These are phyloP conservation scores for Conoideocrella luteorostrata DNA, from an alignment of 2,329 filamentous ascomycete species.

Conservation along the genomic window DNA sequence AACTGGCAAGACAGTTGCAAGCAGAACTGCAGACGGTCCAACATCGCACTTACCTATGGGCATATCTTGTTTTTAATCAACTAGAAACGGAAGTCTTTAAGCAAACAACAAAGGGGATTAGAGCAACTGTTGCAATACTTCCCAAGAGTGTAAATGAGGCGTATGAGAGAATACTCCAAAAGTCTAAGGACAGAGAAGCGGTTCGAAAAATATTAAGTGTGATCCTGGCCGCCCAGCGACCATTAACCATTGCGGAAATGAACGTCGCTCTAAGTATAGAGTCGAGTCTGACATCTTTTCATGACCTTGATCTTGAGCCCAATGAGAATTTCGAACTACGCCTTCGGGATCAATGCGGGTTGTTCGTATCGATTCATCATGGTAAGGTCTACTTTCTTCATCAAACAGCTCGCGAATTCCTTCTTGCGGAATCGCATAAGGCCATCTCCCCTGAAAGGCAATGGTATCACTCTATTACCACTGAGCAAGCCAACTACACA, in stretches of 20 bases:
- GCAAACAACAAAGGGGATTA: slow-evolving; percentile 14
- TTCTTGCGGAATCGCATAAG: slow-evolving; percentile 15
- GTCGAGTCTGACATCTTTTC: no score
- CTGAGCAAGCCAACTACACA: no score
- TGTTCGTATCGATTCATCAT: slow-evolving; percentile 22
- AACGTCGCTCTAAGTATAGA: no score
- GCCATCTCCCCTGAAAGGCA: no score
- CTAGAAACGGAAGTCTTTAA: slow-evolving; percentile 18
- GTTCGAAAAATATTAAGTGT: neutral
- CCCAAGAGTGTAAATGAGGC: neutral
- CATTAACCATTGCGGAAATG: neutral
- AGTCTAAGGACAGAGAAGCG: neutral
- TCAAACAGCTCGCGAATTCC: slow-evolving; percentile 27
- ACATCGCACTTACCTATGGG: slow-evolving; percentile 31
- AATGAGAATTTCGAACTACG: slow-evolving; percentile 14
- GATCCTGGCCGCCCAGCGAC: neutral
- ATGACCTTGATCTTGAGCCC: no score
- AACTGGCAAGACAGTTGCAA: slow-evolving; percentile 14
- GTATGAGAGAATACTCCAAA: neutral
- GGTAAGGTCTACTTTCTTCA: slow-evolving; percentile 24
- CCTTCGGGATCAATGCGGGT: slow-evolving; percentile 19
- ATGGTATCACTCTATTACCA: no score
- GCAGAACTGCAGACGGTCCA: slow-evolving; percentile 11
- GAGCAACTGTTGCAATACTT: slow-evolving; percentile 11
- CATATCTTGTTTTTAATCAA: slow-evolving; percentile 28